These are phyloP conservation scores for Clarireedia paspali DNA, from an alignment of 2,329 filamentous ascomycete genomes.

Conservation along the genomic window DNA sequence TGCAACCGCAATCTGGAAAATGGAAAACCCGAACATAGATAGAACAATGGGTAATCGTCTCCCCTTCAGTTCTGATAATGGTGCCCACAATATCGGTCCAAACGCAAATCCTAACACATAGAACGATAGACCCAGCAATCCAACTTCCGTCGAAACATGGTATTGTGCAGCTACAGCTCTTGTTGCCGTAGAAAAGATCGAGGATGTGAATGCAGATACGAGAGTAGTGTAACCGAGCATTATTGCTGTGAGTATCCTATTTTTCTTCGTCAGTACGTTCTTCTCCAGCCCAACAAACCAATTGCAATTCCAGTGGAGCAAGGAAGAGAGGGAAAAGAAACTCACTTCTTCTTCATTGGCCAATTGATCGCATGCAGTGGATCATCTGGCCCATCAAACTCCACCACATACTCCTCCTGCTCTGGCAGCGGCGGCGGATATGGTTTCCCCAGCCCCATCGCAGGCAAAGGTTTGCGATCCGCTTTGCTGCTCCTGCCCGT, in stretches of 20 bases:
- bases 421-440: constrained; percentile 64
- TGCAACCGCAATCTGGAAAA: constrained; percentile 59
- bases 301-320: constrained; percentile 19
- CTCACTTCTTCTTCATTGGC: constrained; percentile 68
- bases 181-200: constrained; percentile 66
- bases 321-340: constrained; percentile 13
- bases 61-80: constrained; percentile 64
- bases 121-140: constrained; percentile 57
- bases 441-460: constrained; percentile 66
- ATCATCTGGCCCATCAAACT: constrained; percentile 78
- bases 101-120: constrained; percentile 68
- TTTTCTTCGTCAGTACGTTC: not conserved
- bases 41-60: constrained; percentile 54
- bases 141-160: constrained; percentile 52
- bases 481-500: constrained; percentile 34
- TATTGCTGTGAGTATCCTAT: constrained; percentile 51
- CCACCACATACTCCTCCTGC: constrained; percentile 71
- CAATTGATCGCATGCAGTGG: constrained; percentile 85
- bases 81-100: constrained; percentile 65
- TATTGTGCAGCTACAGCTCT: constrained; percentile 48
- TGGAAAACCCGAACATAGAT: constrained; percentile 60
- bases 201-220: constrained; percentile 63
- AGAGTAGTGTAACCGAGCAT: constrained; percentile 70
- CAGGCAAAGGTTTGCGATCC: constrained; percentile 49
- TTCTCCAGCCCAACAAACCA: too few species aligned